A percentile compares a stretch with the other conserved stretches of the same genome.
Conservation (phyloP, 2,329 filamentous ascomycete genomes). For the Claviceps sp. region DNA sequence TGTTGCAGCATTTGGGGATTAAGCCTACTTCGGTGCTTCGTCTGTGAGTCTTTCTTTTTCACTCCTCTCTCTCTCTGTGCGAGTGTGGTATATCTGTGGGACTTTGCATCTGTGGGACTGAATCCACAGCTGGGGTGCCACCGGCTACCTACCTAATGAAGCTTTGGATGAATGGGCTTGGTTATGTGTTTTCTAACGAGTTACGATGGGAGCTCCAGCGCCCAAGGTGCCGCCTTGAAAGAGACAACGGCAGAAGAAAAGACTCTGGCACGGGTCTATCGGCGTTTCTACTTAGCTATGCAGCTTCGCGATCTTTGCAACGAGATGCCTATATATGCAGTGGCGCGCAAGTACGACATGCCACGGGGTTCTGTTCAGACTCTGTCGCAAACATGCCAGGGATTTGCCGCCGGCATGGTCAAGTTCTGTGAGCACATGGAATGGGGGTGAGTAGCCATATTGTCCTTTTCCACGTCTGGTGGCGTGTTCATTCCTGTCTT, state of each 20-base stretch:
- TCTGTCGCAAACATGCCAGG: slow-evolving; percentile 60
- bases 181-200: too few species aligned
- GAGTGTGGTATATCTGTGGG: too few species aligned
- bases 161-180: too few species aligned
- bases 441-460: slow-evolving; percentile 39
- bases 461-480: background rate
- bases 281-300: slow-evolving; percentile 60
- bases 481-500: too few species aligned
- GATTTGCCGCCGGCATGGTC: slow-evolving; percentile 66
- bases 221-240: slow-evolving; percentile 51
- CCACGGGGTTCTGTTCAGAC: slow-evolving; percentile 60
- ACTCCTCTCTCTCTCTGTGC: background rate
- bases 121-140: too few species aligned
- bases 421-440: slow-evolving; percentile 69
- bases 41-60: slow-evolving; percentile 35
- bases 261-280: slow-evolving; percentile 49
- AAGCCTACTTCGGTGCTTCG: slow-evolving; percentile 53
- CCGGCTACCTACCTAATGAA: too few species aligned
- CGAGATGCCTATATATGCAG: slow-evolving; percentile 55
- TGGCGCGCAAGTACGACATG: slow-evolving; percentile 57
- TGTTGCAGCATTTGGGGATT: slow-evolving; percentile 54
- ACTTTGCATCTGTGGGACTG: too few species aligned
- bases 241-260: slow-evolving; percentile 49
- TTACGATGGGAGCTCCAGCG: slow-evolving; percentile 31
- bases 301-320: slow-evolving; percentile 71